Base-by-base conservation (phyloP, 148 eudicot species). In the Rhododendron kiyosumense region DNA sequence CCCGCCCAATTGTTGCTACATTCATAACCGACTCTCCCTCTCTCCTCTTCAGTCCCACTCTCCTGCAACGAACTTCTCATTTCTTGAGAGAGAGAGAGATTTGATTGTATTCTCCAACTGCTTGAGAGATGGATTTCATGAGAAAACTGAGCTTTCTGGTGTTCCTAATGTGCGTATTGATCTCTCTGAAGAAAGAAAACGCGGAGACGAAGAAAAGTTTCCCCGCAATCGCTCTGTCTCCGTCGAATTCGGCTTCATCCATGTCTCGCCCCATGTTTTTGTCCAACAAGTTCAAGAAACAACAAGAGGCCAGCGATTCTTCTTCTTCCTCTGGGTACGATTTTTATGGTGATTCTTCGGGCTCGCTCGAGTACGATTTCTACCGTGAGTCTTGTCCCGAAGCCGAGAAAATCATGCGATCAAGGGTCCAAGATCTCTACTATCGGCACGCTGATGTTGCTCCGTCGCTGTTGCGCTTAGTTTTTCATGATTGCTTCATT, bases 401-500 rank as follows among this genome's bases (percentile, higher is more conserved):
- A 6, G 93, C 94, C 2, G 92, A 92, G 90, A 75, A 84, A 54
- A 85, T 92, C 75, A 81, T 93, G 49, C 90, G 94, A 57, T 83
- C 86, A 22, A 79, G 85, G 36, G 84, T 92, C 86, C 90, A 83
- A 13, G 78, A 28, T 11, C 77, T 90, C 34, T 49, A 88, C 41
- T 36, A 38, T 2, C 43, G 5, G 24, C 84, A 79, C 6, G 82
- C 90, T 2, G 85, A 86, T 78, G 52, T 88, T 6, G 89, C 91
- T 80, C 94, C 96, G 38, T 88, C 92, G 2, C 84, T 93, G 34
- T 87, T 93, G 86, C 90, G 94, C 15, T 90, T 93, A 30, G 88
- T 88, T 20, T 93, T 93, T 86, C 96, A 92, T 67, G 95, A 93
- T 86, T 93, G 95, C 88, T 93, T 93, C 87, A 87, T 93, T 36